phyloP scores from a whole-genome alignment of 2,329 filamentous ascomycete genomes.

The Microascus cirrosus region DNA sequence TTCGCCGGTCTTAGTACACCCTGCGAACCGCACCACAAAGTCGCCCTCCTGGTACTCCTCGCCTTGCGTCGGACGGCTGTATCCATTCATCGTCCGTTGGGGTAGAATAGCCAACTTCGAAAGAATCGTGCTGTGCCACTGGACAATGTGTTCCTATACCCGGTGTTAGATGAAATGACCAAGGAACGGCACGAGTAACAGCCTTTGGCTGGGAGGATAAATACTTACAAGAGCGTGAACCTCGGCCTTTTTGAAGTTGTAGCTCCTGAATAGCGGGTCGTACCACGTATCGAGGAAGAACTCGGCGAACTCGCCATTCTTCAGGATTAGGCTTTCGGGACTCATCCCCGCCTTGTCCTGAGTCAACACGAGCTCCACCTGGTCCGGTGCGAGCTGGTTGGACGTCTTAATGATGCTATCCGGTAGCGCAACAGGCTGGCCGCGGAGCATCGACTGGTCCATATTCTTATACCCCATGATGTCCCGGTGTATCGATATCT shows the following conservation, averaged over 20 bases:
- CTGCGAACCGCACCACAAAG: constrained; percentile 67
- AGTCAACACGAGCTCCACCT: constrained; percentile 72
- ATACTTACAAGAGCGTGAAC: constrained; percentile 69
- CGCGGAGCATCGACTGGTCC: constrained; percentile 71
- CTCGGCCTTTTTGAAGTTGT: constrained; percentile 95
- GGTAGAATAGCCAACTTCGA: constrained; percentile 85
- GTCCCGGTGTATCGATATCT: constrained; percentile 55
- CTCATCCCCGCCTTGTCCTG: constrained; percentile 76
- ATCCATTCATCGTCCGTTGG: constrained; percentile 73
- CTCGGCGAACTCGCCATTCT: constrained; percentile 79
- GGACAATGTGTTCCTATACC: constrained; percentile 70
- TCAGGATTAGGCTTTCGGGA: constrained; percentile 66
- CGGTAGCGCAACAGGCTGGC: constrained; percentile 80
- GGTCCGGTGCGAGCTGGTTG: constrained; percentile 61
- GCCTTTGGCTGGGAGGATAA: background rate
- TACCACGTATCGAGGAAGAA: constrained; percentile 96
- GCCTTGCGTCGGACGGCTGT: constrained; percentile 45
- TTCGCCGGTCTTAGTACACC: constrained; percentile 49
- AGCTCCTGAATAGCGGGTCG: constrained; percentile 83
- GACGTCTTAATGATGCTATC: constrained; percentile 97
- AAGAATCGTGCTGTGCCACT: constrained; percentile 95
- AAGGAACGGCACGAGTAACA: background rate
- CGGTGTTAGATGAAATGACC: constrained; percentile 1
- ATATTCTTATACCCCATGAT: constrained; percentile 58
- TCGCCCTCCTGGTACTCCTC: constrained; percentile 72